Evolutionary conservation across 768 basidiomycete species (phyloP), one percentile per base, ranked within the genome.

Genomic region (Clavulina sp.): DNA sequence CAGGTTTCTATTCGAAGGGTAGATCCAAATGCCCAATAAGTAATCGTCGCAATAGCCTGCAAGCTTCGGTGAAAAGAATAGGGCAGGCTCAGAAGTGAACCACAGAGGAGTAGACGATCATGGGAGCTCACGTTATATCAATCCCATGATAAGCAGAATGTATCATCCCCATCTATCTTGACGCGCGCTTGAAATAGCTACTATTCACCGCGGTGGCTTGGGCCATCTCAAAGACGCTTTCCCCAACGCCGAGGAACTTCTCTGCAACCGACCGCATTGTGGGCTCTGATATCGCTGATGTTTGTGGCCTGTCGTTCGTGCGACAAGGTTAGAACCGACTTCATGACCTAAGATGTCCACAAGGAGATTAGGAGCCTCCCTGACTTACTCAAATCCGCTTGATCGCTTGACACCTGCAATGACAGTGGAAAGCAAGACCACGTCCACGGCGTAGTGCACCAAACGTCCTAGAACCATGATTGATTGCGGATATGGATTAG

Each of bases 361-460:
- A 48, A 3, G 41, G 21, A 32, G 26, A 24, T 19, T 32, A 29
- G 23, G 7, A 21, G 40, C 36, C 30, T 21, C 5, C 23, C 28
- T 19, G 54, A 80, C 89, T 65, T 62, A 95, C 92, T 74, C 67
- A 68, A 88, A 89, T 32, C 92, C 92, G 54, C 82, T 92, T 18
- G 88, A 81, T 54, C 86, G 78, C 63, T 80, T 80, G 54, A 97
- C 80, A 29, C 93, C 93, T 34, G 93, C 93, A 36, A 92, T 66
- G 4, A 96, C 74, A 9, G 93, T 87, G 16, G 91, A 91, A 33
- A 96, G 58, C 31, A 96, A 71, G 49, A 86, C 75, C 13, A 81
- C 84, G 62, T 96, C 93, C 43, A 84, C 66, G 24, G 83, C 74
- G 59, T 84, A 89, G 64, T 93, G 91, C 31, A 80, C 66, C 18